Base-by-base conservation (phyloP, 2,329 filamentous ascomycete genomes). In the Diaporthe nobilis region DNA sequence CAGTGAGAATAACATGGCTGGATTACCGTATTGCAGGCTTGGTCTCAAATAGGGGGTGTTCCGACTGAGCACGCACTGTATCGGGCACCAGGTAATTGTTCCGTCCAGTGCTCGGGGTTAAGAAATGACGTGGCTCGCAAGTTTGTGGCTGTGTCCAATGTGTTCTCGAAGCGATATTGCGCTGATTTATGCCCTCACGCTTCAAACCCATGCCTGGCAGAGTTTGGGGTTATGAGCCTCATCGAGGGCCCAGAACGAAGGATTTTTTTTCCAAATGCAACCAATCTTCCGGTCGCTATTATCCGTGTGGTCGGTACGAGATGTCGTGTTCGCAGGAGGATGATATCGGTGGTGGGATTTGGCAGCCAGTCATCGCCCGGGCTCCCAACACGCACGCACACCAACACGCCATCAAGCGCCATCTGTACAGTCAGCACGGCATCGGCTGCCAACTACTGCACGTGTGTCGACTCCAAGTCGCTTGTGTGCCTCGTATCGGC, bases 401-500 rank as follows among this genome's bases (percentile, higher is more conserved):
- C 47, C 49, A 55, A 28, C 22, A 68, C 63, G 63, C 65, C 49
- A 53, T 53, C 65, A 53, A 53, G 47, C 47, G 47, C 65, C 65
- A 70, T 55, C 34, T 42, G 34, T 70, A 53, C 65, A 70, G 65
- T 70, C 47, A 72, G 68, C 55, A 37, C 68, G 37, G 61, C 61
- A 20, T 15, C 58, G 34, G 55, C 73, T 63, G 44, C 42, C 39
- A 71, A 28, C 74, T 74, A 74, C 63, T 71, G 72, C 57, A 71
- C 25, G 55, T 55, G 13, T 31, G n/a, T 42, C 28, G 42, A 53
- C 71, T 39, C 10, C 34, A 53, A 25, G 53, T 44, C 58, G 58
- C 57, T 28, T 61, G 72, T 76, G 75, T 76, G 71, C 49, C 71
- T 76, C 75, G 75, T 76, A 76, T 76, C 65, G 63, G 60, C 37